A percentile compares a stretch with the other conserved stretches of the same genome.
These are phyloP conservation scores for Petunia secreta DNA, from an alignment of 257 asterid species.

Conservation along the genomic window DNA sequence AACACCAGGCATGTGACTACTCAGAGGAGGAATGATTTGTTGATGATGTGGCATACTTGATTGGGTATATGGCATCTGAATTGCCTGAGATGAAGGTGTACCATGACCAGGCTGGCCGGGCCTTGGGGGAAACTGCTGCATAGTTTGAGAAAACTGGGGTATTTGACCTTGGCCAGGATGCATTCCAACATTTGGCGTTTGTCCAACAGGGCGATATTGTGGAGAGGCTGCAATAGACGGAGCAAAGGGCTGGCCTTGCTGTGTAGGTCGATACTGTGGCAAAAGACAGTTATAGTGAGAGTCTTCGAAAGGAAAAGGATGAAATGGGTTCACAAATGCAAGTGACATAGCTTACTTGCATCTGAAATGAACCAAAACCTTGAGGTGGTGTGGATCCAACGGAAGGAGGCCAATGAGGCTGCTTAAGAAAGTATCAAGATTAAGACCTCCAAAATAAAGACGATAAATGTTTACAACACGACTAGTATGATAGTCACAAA, in stretches of 20 bases:
- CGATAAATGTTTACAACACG: background rate
- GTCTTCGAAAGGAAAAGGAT: slow-evolving; percentile 9
- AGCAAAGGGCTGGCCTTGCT: slow-evolving; percentile 63
- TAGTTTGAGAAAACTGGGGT: slow-evolving; percentile 71
- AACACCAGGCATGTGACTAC: slow-evolving; percentile 38
- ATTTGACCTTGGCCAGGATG: slow-evolving; percentile 67
- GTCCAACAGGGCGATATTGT: slow-evolving; percentile 73
- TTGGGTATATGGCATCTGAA: slow-evolving; percentile 48
- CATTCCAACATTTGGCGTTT: slow-evolving; percentile 58
- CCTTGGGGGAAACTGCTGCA: slow-evolving; percentile 67
- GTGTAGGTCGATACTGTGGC: slow-evolving; percentile 70
- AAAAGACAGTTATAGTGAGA: slow-evolving; percentile 30
- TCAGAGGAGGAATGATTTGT: slow-evolving; percentile 44
- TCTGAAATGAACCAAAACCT: slow-evolving; percentile 57
- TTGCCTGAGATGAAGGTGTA: slow-evolving; percentile 52
- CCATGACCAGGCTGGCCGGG: slow-evolving; percentile 61
- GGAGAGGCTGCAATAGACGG: slow-evolving; percentile 55
- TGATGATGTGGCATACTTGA: slow-evolving; percentile 66
- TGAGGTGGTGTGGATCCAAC: slow-evolving; percentile 75
- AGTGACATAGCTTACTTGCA: slow-evolving; percentile 63
- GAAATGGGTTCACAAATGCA: slow-evolving; percentile 12
- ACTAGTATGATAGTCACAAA: background rate
- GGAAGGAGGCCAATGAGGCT: slow-evolving; percentile 70
- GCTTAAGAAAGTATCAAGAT: slow-evolving; percentile 28
- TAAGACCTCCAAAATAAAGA: slow-evolving; percentile 25